These are phyloP conservation scores for Penicillium bovifimosum DNA, from an alignment of 495 filamentous ascomycete genomes.

Conservation along the genomic window DNA sequence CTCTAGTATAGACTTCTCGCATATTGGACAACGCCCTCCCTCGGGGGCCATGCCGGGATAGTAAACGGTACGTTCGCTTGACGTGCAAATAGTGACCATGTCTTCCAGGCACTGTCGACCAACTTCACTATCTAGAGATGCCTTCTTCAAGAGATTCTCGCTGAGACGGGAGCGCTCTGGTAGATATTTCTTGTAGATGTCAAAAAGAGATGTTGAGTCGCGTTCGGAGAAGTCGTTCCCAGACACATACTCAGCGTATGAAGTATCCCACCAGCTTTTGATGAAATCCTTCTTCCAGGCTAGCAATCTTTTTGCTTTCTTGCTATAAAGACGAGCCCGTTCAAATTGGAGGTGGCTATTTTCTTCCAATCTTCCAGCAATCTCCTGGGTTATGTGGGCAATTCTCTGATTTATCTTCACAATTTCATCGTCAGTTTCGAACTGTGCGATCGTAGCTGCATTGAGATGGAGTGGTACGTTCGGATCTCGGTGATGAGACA, in stretches of 20 bases:
- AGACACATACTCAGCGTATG: conserved; percentile 17
- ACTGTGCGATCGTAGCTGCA: conserved; percentile 9
- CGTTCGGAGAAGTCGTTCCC: conserved; percentile 17
- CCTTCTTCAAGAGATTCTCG: conserved; percentile 12
- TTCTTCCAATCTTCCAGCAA: conserved; percentile 3
- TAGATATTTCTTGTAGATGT: conserved; percentile 19
- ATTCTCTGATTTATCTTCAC: conserved; percentile 15
- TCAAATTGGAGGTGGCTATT: conserved; percentile 8
- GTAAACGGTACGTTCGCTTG: conserved; percentile 12
- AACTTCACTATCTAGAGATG: conserved; percentile 13
- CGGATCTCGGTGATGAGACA: conserved; percentile 19
- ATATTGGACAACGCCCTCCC: conserved; percentile 10
- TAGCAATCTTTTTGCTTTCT: conserved; percentile 13
- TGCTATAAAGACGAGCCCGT: conserved; percentile 12
- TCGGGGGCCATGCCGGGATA: conserved; percentile 11
- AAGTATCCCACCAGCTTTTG: conserved; percentile 17
- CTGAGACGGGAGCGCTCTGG: conserved; percentile 9
- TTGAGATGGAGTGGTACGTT: conserved; percentile 16
- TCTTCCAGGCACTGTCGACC: conserved; percentile 15
- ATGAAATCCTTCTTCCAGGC: conserved; percentile 10
- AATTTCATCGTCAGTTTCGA: conserved; percentile 10
- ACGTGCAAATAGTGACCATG: conserved; percentile 13
- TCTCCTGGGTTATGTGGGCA: conserved; percentile 7
- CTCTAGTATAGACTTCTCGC: conserved; percentile 3
- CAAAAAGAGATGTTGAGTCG: conserved; percentile 14